Base-by-base conservation (phyloP, 2,329 filamentous ascomycete genomes). In the Fulvia fulva region DNA sequence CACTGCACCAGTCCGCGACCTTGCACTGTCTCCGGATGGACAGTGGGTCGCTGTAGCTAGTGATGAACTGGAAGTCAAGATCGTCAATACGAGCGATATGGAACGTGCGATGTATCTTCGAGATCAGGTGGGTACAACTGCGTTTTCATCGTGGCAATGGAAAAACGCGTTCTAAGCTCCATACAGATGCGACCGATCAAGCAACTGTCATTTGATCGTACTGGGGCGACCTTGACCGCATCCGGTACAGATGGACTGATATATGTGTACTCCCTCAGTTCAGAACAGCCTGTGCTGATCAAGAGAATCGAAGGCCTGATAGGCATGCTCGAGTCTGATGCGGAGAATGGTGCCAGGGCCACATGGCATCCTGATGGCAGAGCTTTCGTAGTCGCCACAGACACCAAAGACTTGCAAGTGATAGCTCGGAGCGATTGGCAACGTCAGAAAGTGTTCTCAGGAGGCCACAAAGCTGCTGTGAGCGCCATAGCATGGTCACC, bases 41-140 rank as follows among this genome's bases (percentile, higher is more conserved):
- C 83, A 89, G 68, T 97, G 91, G 92, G 90, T 88, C 64, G 94
- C 94, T 28, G 91, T 97, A 25, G 91, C 92, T n/a, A 97, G 92
- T 80, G 95, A 97, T 73, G 94, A 99, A 74, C 80, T 96, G 58
- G 89, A 87, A 1, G 90, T 97, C 65, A 96, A 96, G 73, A 78
- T 99, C 22, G 90, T 99, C 62, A 89, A 88, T 68, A 88, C 88
- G 30, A 80, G 86, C 49, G 90, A 97, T 71, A 92, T 88, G 73
- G 86, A 81, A 22, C 82, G 85, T 64, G 83, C 96, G 51, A 86
- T 88, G 67, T 87, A 88, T 63, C 81, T 99, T 8, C 86, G 89
- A 63, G 91, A 96, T 53, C 93, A 97, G 71, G 47, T 50, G n/a
- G 7, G 47, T 30, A 12, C 30, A n/a, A 5, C 12, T 21, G 25